Conservation (phyloP, 1,139 yeast genomes). For the Zhuliangozyma parablackwelliae region DNA sequence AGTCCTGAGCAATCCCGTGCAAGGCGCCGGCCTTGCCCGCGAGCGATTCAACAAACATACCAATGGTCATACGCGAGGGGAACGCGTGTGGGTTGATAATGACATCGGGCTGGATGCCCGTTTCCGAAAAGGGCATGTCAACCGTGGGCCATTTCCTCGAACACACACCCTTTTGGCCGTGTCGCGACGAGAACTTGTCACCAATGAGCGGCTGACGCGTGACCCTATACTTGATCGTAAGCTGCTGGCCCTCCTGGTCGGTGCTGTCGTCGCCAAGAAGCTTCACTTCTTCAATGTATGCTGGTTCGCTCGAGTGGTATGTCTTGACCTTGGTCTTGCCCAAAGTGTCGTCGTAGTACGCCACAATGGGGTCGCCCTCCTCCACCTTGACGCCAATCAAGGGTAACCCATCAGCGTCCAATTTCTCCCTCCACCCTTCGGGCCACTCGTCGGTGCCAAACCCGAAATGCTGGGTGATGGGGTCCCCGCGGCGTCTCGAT, state of each 20-base stretch:
- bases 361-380: constrained; percentile 95
- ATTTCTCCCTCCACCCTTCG: constrained; percentile 76
- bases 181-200: constrained; percentile 96
- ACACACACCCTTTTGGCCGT: constrained; percentile 99
- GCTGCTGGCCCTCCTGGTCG: constrained; percentile 74
- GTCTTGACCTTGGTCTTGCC: constrained; percentile 92
- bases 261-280: constrained; percentile 79
- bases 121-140: constrained; percentile 95
- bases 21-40: constrained; percentile 99
- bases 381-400: constrained; percentile 80
- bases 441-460: constrained; percentile 95
- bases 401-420: constrained; percentile 93
- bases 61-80: constrained; percentile 99
- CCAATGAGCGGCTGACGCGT: constrained; percentile 94
- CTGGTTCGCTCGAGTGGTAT: constrained; percentile 93
- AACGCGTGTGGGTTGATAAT: constrained; percentile 98
- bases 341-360: constrained; percentile 84
- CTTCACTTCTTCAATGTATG: constrained; percentile 92
- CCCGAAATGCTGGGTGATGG: constrained; percentile 91
- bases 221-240: constrained; percentile 86
- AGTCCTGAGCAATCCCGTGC: constrained; percentile 96
- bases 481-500: constrained; percentile 87
- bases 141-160: constrained; percentile 96
- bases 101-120: constrained; percentile 95
- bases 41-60: constrained; percentile 96